Percentiles rank a stretch among this genome's conserved stretches.
Evolutionary conservation across 345 rosid species (phyloP).

Genomic region (Hypericum androsaemum): DNA sequence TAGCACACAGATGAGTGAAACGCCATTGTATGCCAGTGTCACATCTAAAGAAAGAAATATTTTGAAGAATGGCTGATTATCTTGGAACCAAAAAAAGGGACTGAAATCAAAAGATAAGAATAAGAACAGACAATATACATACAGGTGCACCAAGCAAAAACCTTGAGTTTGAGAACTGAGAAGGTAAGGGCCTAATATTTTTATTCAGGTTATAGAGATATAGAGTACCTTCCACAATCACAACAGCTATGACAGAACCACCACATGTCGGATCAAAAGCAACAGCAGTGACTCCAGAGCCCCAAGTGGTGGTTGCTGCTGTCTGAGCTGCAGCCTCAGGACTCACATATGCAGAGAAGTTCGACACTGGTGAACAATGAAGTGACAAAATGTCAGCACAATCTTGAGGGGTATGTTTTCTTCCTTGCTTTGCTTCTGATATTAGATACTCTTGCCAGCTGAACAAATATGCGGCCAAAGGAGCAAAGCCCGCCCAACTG

Average conservation of each 20-base stretch:
- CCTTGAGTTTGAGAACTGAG: neutral
- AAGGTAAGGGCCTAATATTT: neutral
- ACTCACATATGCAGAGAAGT: conserved; percentile 97
- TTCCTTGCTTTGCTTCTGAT: conserved; percentile 71
- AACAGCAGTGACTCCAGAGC: conserved; percentile 98
- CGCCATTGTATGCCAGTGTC: too few relatives aligned
- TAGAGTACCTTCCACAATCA: conserved; percentile 83
- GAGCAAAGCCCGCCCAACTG: conserved; percentile 94
- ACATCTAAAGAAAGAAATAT: too few relatives aligned
- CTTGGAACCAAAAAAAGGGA: too few relatives aligned
- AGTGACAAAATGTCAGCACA: conserved; percentile 51
- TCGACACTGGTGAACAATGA: conserved; percentile 96
- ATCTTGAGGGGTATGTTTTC: conserved; percentile 57
- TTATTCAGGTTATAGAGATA: neutral
- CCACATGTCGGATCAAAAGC: conserved; percentile 98
- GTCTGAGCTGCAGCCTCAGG: conserved; percentile 98
- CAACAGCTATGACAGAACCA: conserved; percentile 97
- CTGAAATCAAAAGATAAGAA: too few relatives aligned
- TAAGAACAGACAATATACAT: neutral
- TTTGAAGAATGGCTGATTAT: too few relatives aligned
- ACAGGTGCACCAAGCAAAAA: neutral
- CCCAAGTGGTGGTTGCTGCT: conserved; percentile 99
- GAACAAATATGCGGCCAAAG: conserved; percentile 87
- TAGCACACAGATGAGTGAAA: too few relatives aligned
- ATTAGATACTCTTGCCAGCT: conserved; percentile 93